Evolutionary conservation across 2,329 filamentous ascomycete genomes (phyloP), one percentile per base, ranked within the genome.

Genomic region (Ambrosiella xylebori): DNA sequence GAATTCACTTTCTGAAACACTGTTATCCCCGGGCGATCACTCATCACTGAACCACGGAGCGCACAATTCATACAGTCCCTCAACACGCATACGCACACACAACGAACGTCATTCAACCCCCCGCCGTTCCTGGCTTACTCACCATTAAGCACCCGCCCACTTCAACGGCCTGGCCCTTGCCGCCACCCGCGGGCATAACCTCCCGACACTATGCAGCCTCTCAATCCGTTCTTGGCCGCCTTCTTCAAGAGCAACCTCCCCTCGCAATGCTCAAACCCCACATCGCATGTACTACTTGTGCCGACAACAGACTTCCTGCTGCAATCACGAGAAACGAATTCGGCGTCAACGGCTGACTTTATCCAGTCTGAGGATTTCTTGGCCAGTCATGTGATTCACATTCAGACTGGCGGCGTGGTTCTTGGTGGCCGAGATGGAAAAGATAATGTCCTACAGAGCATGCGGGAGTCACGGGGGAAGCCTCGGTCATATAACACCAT

Each of bases 191-290:
- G 47, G 47, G 19, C 47, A 51, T 19, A 13, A 51, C 2, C 47
- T 11, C 19, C 47, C 17, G 13, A n/a, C 35, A 57, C 39, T 47
- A 95, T 95, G 90, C 90, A 90, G 84, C 88, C 93, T 76, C 80
- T 97, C 83, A 98, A 98, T 75, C 93, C 93, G 71, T 97, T 96
- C 74, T 80, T 98, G 72, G 85, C 87, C 77, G 89, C 91, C 78
- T 97, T 98, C 82, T 96, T 96, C 80, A 89, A 88, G 76, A 97
- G 89, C 80, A 83, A 88, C 71, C 80, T 96, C 69, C 85, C 86
- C 65, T 77, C 85, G 66, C 91, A 97, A 82, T 97, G 93, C 77
- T 81, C 84, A 63, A 90, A 93, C 58, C 80, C 89, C 63, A 86
- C 93, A 71, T 88, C 95, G 70, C 88, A 97, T 76, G 82, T 98